These are phyloP conservation scores for Elsinoe australis DNA, from an alignment of 2,329 filamentous ascomycete genomes.

Conservation along the genomic window DNA sequence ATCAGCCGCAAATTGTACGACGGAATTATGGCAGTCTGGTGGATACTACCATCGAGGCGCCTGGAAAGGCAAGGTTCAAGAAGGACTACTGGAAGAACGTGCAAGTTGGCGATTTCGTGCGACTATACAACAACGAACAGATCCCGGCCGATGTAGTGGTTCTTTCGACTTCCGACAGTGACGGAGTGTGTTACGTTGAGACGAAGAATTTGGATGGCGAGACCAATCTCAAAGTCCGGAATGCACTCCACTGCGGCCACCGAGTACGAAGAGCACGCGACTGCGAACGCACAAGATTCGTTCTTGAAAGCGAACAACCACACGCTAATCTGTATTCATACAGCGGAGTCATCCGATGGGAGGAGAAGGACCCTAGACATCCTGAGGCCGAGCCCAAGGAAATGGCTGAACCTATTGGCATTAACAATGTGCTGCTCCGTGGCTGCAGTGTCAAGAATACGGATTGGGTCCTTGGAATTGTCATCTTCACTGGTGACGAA, in stretches of 20 bases:
- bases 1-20: conserved; percentile 31
- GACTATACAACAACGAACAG: conserved; percentile 92
- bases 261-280: conserved; percentile 80
- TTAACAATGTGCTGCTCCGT: conserved; percentile 90
- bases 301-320: conserved; percentile 81
- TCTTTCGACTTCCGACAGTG: conserved; percentile 82
- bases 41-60: conserved; percentile 57
- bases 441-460: conserved; percentile 92
- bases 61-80: conserved; percentile 76
- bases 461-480: conserved; percentile 88
- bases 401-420: conserved; percentile 87
- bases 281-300: conserved; percentile 81
- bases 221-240: conserved; percentile 92
- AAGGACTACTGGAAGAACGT: conserved; percentile 93
- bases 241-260: conserved; percentile 78
- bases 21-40: conserved; percentile 62
- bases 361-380: conserved; percentile 60
- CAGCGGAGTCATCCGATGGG: conserved; percentile 82
- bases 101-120: conserved; percentile 90
- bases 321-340: conserved; percentile 95
- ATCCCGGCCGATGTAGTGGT: conserved; percentile 91
- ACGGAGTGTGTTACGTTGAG: conserved; percentile 94
- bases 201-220: conserved; percentile 98
- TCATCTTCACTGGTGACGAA: conserved; percentile 89
- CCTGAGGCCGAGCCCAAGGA: conserved; percentile 56